Evolutionary conservation across 1,284 basidiomycete genomes (phyloP).

Genomic region (Melanopsichium pennsylvanicum): DNA sequence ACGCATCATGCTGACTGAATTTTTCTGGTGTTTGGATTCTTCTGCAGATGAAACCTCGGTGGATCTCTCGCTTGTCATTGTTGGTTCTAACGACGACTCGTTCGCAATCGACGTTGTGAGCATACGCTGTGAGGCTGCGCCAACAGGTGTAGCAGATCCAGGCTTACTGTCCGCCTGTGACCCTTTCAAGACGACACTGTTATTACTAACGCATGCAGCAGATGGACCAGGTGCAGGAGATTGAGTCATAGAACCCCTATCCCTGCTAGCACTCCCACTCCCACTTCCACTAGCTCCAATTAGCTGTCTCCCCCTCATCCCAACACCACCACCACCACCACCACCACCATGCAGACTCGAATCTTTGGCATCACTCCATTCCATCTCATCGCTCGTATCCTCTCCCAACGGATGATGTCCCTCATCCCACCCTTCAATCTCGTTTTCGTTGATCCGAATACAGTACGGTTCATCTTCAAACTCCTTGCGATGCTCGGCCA

Average conservation of each 20-base stretch:
- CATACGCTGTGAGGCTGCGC: no score
- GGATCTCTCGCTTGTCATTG: no score
- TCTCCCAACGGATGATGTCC: slow-evolving; percentile 43
- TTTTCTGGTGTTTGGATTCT: no score
- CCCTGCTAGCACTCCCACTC: no score
- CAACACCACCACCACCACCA: no score
- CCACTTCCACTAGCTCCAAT: no score
- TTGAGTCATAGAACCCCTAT: slow-evolving; percentile 10
- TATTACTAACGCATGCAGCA: neutral
- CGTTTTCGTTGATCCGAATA: slow-evolving; percentile 42
- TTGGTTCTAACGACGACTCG: no score
- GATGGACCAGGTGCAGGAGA: slow-evolving; percentile 11
- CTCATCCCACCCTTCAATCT: slow-evolving; percentile 48
- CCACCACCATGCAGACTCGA: no score
- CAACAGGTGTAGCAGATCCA: slow-evolving; percentile 5
- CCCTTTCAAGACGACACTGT: neutral
- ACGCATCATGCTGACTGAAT: no score
- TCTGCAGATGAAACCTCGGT: no score
- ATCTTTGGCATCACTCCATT: slow-evolving; percentile 52
- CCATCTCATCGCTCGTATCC: slow-evolving; percentile 53
- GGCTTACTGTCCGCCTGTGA: neutral
- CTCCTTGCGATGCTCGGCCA: slow-evolving; percentile 38
- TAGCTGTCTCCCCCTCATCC: slow-evolving; percentile 16
- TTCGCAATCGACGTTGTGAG: no score
- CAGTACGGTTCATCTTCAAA: slow-evolving; percentile 48